phyloP scores from a whole-genome alignment of 129 eudicot species.

The Flaveria linearis region DNA sequence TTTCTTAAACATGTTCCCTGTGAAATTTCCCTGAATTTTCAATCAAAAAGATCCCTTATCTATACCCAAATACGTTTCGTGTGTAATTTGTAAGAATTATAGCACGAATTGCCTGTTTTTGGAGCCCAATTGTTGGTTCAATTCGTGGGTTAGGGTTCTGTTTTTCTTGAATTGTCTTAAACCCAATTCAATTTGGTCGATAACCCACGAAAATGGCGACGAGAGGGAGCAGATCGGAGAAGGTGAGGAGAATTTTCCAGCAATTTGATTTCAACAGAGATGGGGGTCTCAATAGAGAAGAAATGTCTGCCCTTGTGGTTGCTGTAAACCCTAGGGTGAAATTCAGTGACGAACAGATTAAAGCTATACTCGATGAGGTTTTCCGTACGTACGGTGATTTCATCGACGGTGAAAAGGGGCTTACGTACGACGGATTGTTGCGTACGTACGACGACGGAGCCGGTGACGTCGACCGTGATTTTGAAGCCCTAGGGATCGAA shows the following conservation, averaged over 20 bases:
- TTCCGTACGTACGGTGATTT: conserved; percentile 79
- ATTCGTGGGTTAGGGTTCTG: conserved; percentile 12
- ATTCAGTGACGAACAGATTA: conserved; percentile 83
- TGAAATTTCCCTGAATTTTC: not conserved
- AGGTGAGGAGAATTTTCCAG: conserved; percentile 72
- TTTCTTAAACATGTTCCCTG: not conserved
- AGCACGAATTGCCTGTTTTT: conserved; percentile 10
- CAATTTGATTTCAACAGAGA: conserved; percentile 79
- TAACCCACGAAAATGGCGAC: conserved; percentile 46
- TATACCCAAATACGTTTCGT: not conserved
- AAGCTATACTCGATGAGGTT: conserved; percentile 85
- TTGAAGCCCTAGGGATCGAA: conserved; percentile 79
- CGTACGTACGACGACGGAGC: conserved; percentile 95
- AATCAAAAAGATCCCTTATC: not conserved
- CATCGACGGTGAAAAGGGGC: conserved; percentile 75
- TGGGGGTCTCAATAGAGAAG: conserved; percentile 77
- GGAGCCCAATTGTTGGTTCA: conserved; percentile 8
- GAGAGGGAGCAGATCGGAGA: conserved; percentile 86
- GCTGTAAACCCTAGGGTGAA: conserved; percentile 96
- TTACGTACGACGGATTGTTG: conserved; percentile 69
- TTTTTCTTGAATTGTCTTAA: not conserved
- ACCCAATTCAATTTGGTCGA: conserved; percentile 15
- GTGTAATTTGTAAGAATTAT: not conserved
- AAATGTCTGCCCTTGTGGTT: conserved; percentile 86
- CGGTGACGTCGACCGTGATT: conserved; percentile 93